phyloP scores from a whole-genome alignment of 495 filamentous ascomycete genomes.

The Penicillium simplicissimum region DNA sequence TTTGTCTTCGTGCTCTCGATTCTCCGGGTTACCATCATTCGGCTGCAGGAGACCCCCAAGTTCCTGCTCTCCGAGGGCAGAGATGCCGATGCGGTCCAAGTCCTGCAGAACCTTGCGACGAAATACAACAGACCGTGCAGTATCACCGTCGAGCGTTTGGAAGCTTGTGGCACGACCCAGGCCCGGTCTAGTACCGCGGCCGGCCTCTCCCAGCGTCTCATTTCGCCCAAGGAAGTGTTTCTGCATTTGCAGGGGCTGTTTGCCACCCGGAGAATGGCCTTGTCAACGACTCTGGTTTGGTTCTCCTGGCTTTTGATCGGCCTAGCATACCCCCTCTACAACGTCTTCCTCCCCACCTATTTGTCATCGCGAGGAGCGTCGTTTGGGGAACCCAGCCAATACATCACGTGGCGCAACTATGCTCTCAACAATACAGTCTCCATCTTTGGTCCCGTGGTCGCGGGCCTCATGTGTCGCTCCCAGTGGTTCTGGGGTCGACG shows the following conservation, averaged over 20 bases:
- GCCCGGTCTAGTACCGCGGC: constrained; percentile 25
- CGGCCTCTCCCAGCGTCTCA: constrained; percentile 24
- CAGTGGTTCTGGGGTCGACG: constrained; percentile 56
- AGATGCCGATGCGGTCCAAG: constrained; percentile 61
- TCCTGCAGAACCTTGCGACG: constrained; percentile 59
- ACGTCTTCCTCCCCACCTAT: constrained; percentile 62
- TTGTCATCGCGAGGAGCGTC: constrained; percentile 48
- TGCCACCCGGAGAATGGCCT: constrained; percentile 56
- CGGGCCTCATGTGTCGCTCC: constrained; percentile 62
- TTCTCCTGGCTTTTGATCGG: constrained; percentile 70
- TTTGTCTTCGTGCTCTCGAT: constrained; percentile 68
- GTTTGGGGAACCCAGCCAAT: constrained; percentile 46
- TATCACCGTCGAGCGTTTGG: constrained; percentile 61
- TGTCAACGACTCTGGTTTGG: constrained; percentile 67
- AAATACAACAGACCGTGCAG: constrained; percentile 64
- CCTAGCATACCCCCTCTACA: constrained; percentile 68
- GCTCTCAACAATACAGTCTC: constrained; percentile 63
- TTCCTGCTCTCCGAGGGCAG: constrained; percentile 65
- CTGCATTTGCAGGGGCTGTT: constrained; percentile 66
- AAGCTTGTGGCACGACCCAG: constrained; percentile 21
- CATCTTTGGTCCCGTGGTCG: constrained; percentile 66
- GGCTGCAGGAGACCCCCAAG: constrained; percentile 70
- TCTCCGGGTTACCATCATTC: constrained; percentile 65
- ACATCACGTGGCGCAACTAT: constrained; percentile 71
- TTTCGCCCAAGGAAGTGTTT: constrained; percentile 49